phyloP scores from a whole-genome alignment of 2,329 filamentous ascomycete genomes.

The Keithomyces neogunnii region DNA sequence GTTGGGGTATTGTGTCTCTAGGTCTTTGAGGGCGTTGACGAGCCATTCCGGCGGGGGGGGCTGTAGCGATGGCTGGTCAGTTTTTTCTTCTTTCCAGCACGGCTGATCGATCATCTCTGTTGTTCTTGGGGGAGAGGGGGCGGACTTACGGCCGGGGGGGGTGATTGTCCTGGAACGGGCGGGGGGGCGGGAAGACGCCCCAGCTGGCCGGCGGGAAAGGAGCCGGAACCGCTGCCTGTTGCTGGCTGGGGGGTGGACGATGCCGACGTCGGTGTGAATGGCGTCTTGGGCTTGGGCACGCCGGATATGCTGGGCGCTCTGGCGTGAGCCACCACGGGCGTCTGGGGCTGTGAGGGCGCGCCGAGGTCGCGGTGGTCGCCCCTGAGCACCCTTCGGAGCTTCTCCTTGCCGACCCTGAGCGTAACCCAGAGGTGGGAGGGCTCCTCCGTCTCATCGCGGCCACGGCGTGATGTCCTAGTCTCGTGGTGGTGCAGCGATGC shows the following conservation, averaged over 20 bases:
- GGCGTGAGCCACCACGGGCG: conserved; percentile 21
- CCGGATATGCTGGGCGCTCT: conserved; percentile 22
- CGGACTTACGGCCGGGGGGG: conserved; percentile 51
- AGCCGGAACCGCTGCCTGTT: conserved; percentile 21
- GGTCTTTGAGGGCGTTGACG: conserved; percentile 57
- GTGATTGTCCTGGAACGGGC: conserved; percentile 45
- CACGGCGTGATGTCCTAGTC: conserved; percentile 56
- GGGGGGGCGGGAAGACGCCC: conserved; percentile 63
- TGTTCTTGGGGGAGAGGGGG: no score
- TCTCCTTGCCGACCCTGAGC: conserved; percentile 64
- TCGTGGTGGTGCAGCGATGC: conserved; percentile 58
- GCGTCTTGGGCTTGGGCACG: conserved; percentile 24
- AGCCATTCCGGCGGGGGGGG: conserved; percentile 87
- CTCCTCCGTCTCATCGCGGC: conserved; percentile 74
- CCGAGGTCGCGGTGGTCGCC: conserved; percentile 38
- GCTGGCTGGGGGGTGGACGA: conserved; percentile 22
- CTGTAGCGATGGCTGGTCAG: conserved; percentile 34
- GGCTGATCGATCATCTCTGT: no score
- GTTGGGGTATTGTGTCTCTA: conserved; percentile 64
- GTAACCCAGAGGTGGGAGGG: conserved; percentile 63
- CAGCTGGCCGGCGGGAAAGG: conserved; percentile 44
- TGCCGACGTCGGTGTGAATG: conserved; percentile 25
- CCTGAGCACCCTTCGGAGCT: conserved; percentile 56
- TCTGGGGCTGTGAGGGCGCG: conserved; percentile 26
- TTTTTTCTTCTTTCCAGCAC: background rate